Conservation (phyloP, 202 grass and related monocot genomes). For the Elaeis oleifera region DNA sequence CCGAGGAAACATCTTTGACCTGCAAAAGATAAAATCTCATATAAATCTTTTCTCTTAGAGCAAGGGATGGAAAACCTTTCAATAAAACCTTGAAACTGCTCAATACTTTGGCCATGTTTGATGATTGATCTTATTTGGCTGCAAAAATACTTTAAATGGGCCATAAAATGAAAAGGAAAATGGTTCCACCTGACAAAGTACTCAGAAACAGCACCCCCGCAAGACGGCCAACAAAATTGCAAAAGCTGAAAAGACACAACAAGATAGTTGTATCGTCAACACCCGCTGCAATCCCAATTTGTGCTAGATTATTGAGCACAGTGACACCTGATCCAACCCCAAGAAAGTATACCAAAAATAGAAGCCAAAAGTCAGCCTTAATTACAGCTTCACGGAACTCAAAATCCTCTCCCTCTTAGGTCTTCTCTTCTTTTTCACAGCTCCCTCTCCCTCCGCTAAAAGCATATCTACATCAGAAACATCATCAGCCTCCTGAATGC, state of each 20-base stretch:
- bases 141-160: too few relatives aligned
- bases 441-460: conserved; percentile 80
- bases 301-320: conserved; percentile 94
- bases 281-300: conserved; percentile 77
- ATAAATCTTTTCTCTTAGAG: too few relatives aligned
- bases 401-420: conserved; percentile 93
- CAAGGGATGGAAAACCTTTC: too few relatives aligned
- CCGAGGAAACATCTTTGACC: conserved; percentile 90
- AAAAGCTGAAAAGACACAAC: conserved; percentile 77
- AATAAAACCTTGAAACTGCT: too few relatives aligned
- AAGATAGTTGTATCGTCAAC: conserved; percentile 71
- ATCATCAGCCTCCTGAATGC: conserved; percentile 42
- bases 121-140: too few relatives aligned
- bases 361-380: conserved; percentile 95
- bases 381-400: conserved; percentile 73
- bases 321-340: conserved; percentile 88
- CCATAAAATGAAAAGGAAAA: conserved; percentile 13
- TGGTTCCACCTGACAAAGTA: conserved; percentile 78
- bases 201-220: conserved; percentile 71
- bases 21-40: conserved; percentile 26
- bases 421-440: conserved; percentile 74
- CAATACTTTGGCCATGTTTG: too few relatives aligned
- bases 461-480: conserved; percentile 70
- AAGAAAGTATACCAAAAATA: conserved; percentile 77
- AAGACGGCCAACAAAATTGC: conserved; percentile 80